Conservation (phyloP, 1,284 basidiomycete species). For the Marasmius fiardii region DNA sequence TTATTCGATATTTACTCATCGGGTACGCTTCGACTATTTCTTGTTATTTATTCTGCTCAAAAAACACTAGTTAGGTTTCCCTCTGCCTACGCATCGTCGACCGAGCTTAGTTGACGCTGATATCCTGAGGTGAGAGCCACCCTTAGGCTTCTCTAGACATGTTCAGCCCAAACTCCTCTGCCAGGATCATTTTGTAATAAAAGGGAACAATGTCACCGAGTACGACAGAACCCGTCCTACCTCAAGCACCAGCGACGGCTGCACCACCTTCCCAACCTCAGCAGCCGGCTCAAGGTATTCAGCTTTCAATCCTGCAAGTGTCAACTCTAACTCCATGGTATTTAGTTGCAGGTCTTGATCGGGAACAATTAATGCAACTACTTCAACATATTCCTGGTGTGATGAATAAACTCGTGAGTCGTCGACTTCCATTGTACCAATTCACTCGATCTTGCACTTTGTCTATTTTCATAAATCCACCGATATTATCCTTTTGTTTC, state of each 20-base stretch:
- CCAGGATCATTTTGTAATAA: not conserved
- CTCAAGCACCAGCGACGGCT: not conserved
- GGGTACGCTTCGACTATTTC: not conserved
- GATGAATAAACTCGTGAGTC: slow-evolving; percentile 36
- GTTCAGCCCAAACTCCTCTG: not conserved
- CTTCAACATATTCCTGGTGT: slow-evolving; percentile 46
- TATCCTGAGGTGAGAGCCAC: not conserved
- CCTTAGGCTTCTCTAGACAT: not conserved
- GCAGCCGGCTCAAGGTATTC: not conserved
- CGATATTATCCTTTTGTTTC: slow-evolving; percentile 10
- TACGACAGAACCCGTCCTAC: not conserved
- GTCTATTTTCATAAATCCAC: slow-evolving; percentile 7
- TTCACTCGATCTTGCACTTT: slow-evolving; percentile 18
- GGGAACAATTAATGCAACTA: slow-evolving; percentile 48
- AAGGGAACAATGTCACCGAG: not conserved
- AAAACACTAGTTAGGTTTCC: too few species aligned
- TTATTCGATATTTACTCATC: not conserved
- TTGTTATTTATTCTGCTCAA: not conserved
- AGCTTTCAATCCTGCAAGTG: not conserved
- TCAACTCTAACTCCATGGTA: not conserved
- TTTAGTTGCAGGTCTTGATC: slow-evolving; percentile 29
- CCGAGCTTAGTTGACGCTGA: too few species aligned
- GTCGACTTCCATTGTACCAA: slow-evolving; percentile 1
- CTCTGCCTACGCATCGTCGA: too few species aligned
- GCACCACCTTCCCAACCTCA: not conserved